Evolutionary conservation across 768 basidiomycete genomes (phyloP), one percentile per base, ranked within the genome.

Genomic region (Termitomyces titanicus): DNA sequence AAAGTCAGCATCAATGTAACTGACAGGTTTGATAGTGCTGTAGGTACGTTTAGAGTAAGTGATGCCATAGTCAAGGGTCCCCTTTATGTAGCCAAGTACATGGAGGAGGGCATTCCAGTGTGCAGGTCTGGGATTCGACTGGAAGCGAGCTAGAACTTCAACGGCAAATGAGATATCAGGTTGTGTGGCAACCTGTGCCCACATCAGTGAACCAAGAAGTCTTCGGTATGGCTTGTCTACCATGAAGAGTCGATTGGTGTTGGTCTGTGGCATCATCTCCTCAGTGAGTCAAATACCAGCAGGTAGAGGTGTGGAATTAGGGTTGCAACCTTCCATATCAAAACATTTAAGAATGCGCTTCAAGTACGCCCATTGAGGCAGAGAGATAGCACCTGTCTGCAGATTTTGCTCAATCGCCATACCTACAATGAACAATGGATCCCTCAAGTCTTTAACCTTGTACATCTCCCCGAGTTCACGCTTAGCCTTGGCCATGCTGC

Each of bases 1-100:
- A 56, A 60, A 72, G 52, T 72, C 70, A 3, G 70, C 64, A 56
- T 72, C 67, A 0, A 53, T 47, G 35, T 60, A 61, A 29, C 29
- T 5, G 9, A 29, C 29, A 29, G 29, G 29, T 29, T 29, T 29
- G 29, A 29, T 29, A 29, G 29, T 29, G 29, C 29, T 9, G 29
- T 29, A 4, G 29, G 29, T 29, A 29, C 9, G 29, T 29, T 9
- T 29, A 29, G 29, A 29, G 29, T 29, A 29, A 9, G 29, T 29
- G 29, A 29, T 29, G 29, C 29, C 3, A 29, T 29, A 29, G 29
- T 29, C 38, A 11, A 47, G 46, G 17, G 29, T 47, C 18, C 46
- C 31, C n/a, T 47, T 47, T 15, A 47, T 20, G 24, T 47, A 47
- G 13, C 8, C 15, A 15, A 47, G 11, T 18, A 18, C 18, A 11